phyloP scores from a whole-genome alignment of 2,329 filamentous ascomycete genomes.

The Alternaria ventricosa region DNA sequence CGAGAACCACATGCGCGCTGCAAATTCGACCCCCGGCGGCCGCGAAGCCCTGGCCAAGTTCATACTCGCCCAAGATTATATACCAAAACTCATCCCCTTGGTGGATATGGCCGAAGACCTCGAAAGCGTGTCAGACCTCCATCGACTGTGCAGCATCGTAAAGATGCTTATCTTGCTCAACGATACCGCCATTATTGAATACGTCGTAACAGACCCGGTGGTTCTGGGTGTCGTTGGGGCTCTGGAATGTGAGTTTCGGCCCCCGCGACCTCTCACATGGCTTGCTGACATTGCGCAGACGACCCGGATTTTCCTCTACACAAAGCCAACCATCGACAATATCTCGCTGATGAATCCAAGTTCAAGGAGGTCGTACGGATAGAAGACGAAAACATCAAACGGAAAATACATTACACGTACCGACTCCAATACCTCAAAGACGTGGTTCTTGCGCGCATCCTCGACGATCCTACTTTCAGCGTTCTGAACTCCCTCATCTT shows the following conservation, averaged over 20 bases:
- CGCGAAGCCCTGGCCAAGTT: constrained; percentile 88
- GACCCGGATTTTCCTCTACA: constrained; percentile 97
- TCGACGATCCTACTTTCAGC: constrained; percentile 97
- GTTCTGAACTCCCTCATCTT: constrained; percentile 98
- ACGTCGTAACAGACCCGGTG: constrained; percentile 86
- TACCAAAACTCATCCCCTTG: constrained; percentile 82
- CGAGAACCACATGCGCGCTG: constrained; percentile 80
- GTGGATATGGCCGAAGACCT: constrained; percentile 90
- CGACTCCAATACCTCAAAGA: constrained; percentile 96
- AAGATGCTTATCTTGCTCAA: constrained; percentile 94
- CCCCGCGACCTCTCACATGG: background rate
- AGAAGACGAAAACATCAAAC: constrained; percentile 77
- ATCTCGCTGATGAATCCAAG: constrained; percentile 83
- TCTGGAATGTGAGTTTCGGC: constrained; percentile 71
- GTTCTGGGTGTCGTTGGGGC: constrained; percentile 93
- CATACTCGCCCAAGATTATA: constrained; percentile 84
- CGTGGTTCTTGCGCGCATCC: constrained; percentile 92
- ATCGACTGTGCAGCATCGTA: constrained; percentile 96
- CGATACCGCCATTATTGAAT: constrained; percentile 92
- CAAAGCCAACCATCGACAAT: constrained; percentile 96
- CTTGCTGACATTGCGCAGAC: constrained; percentile 59
- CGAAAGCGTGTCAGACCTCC: constrained; percentile 84
- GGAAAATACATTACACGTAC: constrained; percentile 96
- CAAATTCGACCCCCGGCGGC: constrained; percentile 75
- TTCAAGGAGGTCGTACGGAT: constrained; percentile 98